Conservation (phyloP, 75 land plant genomes). For the Adiantum capillusveneris region DNA sequence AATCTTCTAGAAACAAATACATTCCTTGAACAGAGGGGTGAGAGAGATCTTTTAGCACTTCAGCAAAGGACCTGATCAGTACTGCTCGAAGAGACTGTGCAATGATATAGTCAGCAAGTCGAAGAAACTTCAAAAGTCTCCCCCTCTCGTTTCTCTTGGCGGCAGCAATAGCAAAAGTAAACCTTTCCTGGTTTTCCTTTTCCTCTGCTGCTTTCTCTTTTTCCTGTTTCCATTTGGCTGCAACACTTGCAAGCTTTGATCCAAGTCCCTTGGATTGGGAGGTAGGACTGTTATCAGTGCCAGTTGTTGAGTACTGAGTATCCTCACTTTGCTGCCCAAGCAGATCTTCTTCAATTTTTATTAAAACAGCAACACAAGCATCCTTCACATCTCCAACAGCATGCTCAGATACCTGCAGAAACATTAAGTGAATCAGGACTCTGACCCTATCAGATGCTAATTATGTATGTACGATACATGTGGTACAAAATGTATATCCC, state of each 20-base stretch:
- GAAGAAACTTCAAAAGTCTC: conserved; percentile 10
- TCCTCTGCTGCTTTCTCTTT: conserved; percentile 11
- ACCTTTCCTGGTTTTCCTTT: conserved; percentile 14
- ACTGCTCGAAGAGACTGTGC: conserved; percentile 1
- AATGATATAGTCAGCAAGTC: conserved; percentile 7
- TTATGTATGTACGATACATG: too few species aligned
- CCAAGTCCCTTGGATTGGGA: background rate
- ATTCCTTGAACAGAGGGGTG: conserved; percentile 4
- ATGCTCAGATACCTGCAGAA: background rate
- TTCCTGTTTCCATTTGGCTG: conserved; percentile 11
- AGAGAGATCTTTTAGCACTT: background rate
- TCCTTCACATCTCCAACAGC: background rate
- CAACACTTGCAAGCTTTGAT: conserved; percentile 13
- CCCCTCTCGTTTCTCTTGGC: conserved; percentile 8
- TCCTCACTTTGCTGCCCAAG: conserved; percentile 2
- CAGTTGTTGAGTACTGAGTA: background rate
- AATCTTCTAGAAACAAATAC: background rate
- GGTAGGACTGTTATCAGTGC: background rate
- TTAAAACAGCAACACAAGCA: background rate
- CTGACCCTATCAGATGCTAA: too few species aligned
- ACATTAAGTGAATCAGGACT: too few species aligned
- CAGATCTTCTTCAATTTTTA: background rate
- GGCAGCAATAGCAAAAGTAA: conserved; percentile 11
- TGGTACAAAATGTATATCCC: too few species aligned
- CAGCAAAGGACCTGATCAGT: background rate